Evolutionary conservation across 2,329 filamentous ascomycete species (phyloP).

Genomic region (Colletotrichum sp.): DNA sequence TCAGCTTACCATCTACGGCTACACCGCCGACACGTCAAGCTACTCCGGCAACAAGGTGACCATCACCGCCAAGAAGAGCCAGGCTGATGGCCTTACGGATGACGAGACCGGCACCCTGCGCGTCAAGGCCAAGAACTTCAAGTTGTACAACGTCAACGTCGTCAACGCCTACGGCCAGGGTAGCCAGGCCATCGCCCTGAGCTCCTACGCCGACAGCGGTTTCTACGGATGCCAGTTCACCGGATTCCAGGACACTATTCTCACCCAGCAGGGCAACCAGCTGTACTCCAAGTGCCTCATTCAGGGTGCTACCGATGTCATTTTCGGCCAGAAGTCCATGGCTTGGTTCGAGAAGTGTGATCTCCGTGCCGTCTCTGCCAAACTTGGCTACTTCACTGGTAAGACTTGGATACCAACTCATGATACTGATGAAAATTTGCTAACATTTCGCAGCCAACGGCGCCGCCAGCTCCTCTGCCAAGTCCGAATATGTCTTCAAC

Average conservation of each 20-base stretch:
- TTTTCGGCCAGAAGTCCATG: conserved; percentile 48
- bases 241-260: conserved; percentile 56
- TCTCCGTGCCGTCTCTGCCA: conserved; percentile 38
- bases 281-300: conserved; percentile 50
- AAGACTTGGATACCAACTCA: conserved; percentile 15
- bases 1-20: conserved; percentile 60
- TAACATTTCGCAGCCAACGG: conserved; percentile 40
- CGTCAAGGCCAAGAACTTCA: conserved; percentile 53
- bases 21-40: conserved; percentile 54
- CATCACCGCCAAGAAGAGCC: conserved; percentile 58
- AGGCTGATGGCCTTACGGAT: conserved; percentile 53
- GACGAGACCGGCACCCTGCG: conserved; percentile 58
- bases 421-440: not conserved
- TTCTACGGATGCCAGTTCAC: conserved; percentile 51
- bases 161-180: conserved; percentile 53
- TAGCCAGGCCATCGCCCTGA: conserved; percentile 50
- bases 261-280: conserved; percentile 51
- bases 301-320: conserved; percentile 54
- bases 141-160: conserved; percentile 65
- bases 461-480: conserved; percentile 33
- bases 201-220: conserved; percentile 46
- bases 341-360: conserved; percentile 50
- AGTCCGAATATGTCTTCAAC: conserved; percentile 52
- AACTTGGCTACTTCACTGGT: conserved; percentile 47
- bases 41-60: conserved; percentile 65